phyloP scores from a whole-genome alignment of 768 basidiomycete genomes.

The Hygrocybe punicea region DNA sequence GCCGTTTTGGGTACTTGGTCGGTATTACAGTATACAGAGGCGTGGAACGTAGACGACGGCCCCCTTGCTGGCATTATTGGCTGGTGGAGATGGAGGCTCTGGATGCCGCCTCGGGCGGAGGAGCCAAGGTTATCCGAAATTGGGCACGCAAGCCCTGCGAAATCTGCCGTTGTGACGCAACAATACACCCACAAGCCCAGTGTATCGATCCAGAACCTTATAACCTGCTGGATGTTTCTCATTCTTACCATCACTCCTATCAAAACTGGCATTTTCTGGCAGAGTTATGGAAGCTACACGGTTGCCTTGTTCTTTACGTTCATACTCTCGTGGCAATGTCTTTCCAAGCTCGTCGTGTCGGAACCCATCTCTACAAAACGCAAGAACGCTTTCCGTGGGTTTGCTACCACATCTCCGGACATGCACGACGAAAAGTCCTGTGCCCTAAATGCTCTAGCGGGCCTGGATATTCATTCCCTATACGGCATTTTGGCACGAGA shows the following conservation, averaged over 20 bases:
- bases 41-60: not conserved
- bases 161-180: not conserved
- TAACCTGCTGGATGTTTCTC: not conserved
- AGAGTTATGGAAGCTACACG: too few species aligned
- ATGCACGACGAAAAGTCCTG: not conserved
- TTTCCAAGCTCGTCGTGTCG: not conserved
- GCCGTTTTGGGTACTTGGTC: not conserved
- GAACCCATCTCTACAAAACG: not conserved
- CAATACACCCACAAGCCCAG: not conserved
- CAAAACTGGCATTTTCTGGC: too few species aligned
- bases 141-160: not conserved
- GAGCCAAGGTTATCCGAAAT: not conserved
- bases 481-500: not conserved
- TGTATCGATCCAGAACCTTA: not conserved
- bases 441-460: not conserved
- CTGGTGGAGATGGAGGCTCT: not conserved
- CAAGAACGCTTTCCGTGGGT: not conserved
- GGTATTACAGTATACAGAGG: not conserved
- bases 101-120: not conserved
- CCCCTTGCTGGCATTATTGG: not conserved
- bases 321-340: too few species aligned
- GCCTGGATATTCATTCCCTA: not conserved
- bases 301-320: too few species aligned
- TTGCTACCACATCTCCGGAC: not conserved
- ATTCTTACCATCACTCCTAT: not conserved